A percentile compares a stretch with the other conserved stretches of the same genome.
Conservation (phyloP, 129 eudicot species). For the Scalesia atractyloides region DNA sequence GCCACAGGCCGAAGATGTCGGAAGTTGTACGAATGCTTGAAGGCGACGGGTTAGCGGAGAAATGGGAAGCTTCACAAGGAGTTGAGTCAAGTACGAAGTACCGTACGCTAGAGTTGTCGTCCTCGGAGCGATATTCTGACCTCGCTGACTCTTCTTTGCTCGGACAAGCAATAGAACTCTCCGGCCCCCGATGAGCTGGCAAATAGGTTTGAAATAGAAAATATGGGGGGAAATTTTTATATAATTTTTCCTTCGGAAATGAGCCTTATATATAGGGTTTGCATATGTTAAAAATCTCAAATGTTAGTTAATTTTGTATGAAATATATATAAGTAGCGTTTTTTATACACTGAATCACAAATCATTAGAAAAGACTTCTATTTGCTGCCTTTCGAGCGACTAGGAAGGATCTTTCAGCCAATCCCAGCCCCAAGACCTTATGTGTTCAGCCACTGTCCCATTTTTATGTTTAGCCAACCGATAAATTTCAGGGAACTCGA, state of each 20-base stretch:
- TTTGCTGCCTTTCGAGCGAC: too few relatives aligned
- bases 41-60: slow-evolving; percentile 90
- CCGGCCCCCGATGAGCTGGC: slow-evolving; percentile 67
- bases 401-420: too few relatives aligned
- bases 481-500: too few relatives aligned
- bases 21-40: slow-evolving; percentile 90
- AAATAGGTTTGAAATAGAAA: not conserved
- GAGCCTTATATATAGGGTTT: slow-evolving; percentile 5
- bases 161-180: slow-evolving; percentile 78
- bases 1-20: slow-evolving; percentile 81
- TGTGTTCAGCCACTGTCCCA: too few relatives aligned
- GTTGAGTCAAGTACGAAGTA: slow-evolving; percentile 52
- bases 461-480: too few relatives aligned
- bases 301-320: slow-evolving; percentile 25
- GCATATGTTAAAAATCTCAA: slow-evolving; percentile 12
- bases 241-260: not conserved
- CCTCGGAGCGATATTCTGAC: slow-evolving; percentile 76
- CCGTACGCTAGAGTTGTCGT: slow-evolving; percentile 54
- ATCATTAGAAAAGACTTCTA: too few relatives aligned
- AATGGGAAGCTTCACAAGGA: slow-evolving; percentile 84
- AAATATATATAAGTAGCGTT: slow-evolving; percentile 21
- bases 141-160: slow-evolving; percentile 74
- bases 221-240: slow-evolving; percentile 5
- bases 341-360: not conserved
- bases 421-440: too few relatives aligned